Evolutionary conservation across 2,329 filamentous ascomycete genomes (phyloP).

Genomic region (Fusarium sp.): DNA sequence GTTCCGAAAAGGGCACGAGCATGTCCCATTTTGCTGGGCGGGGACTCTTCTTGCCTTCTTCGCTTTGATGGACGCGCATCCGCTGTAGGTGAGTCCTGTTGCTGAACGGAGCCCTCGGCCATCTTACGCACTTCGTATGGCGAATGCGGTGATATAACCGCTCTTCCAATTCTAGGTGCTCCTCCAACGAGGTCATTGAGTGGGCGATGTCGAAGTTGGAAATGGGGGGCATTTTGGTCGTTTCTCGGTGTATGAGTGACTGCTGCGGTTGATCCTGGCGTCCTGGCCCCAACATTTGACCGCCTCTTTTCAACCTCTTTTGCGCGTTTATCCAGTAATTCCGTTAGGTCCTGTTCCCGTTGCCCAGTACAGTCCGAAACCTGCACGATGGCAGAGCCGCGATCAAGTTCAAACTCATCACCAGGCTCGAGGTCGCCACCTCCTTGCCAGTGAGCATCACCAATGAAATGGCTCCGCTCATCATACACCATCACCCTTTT

Average conservation of each 20-base stretch:
- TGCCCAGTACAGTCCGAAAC: slow-evolving; percentile 80
- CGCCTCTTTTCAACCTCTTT: slow-evolving; percentile 67
- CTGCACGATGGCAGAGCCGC: slow-evolving; percentile 80
- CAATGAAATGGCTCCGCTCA: slow-evolving; percentile 81
- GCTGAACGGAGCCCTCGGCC: slow-evolving; percentile 29
- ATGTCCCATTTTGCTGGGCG: slow-evolving; percentile 51
- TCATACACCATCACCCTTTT: slow-evolving; percentile 92
- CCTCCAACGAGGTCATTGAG: slow-evolving; percentile 55
- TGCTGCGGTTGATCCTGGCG: slow-evolving; percentile 38
- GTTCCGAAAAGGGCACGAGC: slow-evolving; percentile 54
- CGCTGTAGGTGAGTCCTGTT: slow-evolving; percentile 27
- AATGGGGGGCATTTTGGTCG: slow-evolving; percentile 46
- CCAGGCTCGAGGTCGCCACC: slow-evolving; percentile 79
- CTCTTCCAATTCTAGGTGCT: slow-evolving; percentile 50
- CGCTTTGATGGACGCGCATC: slow-evolving; percentile 46
- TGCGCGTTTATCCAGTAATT: slow-evolving; percentile 76
- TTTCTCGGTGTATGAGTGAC: slow-evolving; percentile 38
- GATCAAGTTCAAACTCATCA: slow-evolving; percentile 83
- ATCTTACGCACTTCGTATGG: slow-evolving; percentile 51
- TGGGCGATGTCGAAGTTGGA: slow-evolving; percentile 57
- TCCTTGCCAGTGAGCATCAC: slow-evolving; percentile 84
- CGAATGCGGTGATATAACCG: slow-evolving; percentile 50
- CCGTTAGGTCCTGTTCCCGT: slow-evolving; percentile 81
- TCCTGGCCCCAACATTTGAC: slow-evolving; percentile 57
- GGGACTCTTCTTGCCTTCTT: slow-evolving; percentile 47